These are phyloP conservation scores for Dunaliella salina DNA, from an alignment of 163 green algal species.

Conservation along the genomic window DNA sequence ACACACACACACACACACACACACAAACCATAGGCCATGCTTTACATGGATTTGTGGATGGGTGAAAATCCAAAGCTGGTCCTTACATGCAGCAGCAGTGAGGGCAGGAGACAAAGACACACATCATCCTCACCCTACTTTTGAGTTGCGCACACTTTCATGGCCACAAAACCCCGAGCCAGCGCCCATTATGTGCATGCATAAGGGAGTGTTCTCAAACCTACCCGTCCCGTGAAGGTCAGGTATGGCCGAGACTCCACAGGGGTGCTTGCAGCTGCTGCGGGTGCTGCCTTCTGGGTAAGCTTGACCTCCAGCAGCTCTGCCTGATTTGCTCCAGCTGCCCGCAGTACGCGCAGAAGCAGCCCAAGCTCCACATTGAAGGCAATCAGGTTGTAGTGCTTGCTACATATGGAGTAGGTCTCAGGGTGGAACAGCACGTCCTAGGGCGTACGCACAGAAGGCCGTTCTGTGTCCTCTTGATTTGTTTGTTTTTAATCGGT, in stretches of 20 bases:
- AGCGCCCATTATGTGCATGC: too few relatives aligned
- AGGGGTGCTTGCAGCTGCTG: slow-evolving; percentile 3
- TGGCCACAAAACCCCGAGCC: too few relatives aligned
- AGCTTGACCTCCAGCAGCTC: slow-evolving; percentile 63
- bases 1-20: too few relatives aligned
- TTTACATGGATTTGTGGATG: too few relatives aligned
- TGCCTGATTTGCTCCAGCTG: slow-evolving; percentile 47
- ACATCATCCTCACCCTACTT: too few relatives aligned
- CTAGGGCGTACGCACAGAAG: slow-evolving; percentile 25
- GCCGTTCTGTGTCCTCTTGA: too few relatives aligned
- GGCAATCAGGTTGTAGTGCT: slow-evolving; percentile 68
- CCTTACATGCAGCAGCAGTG: too few relatives aligned
- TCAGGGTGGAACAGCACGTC: slow-evolving; percentile 58
- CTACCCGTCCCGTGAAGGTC: neutral
- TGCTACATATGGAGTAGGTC: slow-evolving; percentile 46
- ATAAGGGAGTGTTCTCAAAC: neutral
- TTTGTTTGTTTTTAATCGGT: too few relatives aligned
- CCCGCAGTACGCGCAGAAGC: slow-evolving; percentile 58
- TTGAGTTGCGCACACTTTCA: too few relatives aligned
- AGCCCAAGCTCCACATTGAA: slow-evolving; percentile 65
- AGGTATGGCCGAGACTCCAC: neutral
- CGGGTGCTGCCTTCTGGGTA: slow-evolving; percentile 26
- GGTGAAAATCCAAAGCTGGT: too few relatives aligned
- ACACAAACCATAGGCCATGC: too few relatives aligned
- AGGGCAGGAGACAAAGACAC: too few relatives aligned